Conservation (phyloP, 345 rosid genomes). For the Camelina laxa region DNA sequence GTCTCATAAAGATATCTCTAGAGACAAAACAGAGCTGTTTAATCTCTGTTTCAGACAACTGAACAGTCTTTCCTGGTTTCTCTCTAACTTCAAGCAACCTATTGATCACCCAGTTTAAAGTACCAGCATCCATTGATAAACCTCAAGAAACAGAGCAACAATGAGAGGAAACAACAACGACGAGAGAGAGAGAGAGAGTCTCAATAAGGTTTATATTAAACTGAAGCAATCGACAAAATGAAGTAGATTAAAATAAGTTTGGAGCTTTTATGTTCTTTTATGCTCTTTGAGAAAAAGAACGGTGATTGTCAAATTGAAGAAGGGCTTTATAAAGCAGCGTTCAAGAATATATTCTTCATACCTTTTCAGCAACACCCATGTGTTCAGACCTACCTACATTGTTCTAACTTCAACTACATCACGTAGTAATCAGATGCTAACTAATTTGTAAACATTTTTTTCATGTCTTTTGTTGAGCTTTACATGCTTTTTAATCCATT, state of each 20-base stretch:
- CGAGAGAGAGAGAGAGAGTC: not conserved
- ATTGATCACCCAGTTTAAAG: conserved; percentile 65
- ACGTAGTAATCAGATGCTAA: conserved; percentile 3
- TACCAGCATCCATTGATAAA: conserved; percentile 51
- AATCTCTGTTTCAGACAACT: conserved; percentile 72
- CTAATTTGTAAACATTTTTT: conserved; percentile 10
- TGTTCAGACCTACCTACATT: conserved; percentile 24
- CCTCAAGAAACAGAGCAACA: conserved; percentile 23
- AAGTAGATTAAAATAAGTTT: not conserved
- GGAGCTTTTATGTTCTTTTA: conserved; percentile 25
- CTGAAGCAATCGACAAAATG: not conserved
- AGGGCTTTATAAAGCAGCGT: conserved; percentile 37
- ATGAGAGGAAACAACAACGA: conserved; percentile 8
- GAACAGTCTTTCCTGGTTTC: conserved; percentile 73
- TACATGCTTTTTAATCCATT: not conserved
- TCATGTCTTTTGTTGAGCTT: conserved; percentile 1
- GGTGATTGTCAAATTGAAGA: conserved; percentile 37
- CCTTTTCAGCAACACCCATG: conserved; percentile 36
- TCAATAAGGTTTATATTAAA: not conserved
- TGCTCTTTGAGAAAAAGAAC: conserved; percentile 39
- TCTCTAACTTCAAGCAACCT: conserved; percentile 70
- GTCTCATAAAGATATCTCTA: conserved; percentile 66
- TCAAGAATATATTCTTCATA: conserved; percentile 43
- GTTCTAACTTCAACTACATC: conserved; percentile 35
- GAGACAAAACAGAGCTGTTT: conserved; percentile 72